Evolutionary conservation across 345 rosid species (phyloP).

Genomic region (Arabis hirsuta): DNA sequence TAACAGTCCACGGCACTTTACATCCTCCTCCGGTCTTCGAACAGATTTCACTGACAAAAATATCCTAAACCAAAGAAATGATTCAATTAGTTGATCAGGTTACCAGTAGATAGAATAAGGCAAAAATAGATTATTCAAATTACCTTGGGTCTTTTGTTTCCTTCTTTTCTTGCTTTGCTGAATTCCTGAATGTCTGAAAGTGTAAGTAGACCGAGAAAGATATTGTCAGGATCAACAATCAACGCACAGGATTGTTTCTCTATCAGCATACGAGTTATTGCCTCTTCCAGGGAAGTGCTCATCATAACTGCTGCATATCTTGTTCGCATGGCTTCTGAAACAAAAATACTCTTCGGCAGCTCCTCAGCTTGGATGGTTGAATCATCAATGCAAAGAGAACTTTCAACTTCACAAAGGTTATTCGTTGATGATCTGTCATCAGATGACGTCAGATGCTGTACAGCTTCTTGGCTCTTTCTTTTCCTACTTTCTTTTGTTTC

Average conservation of each 20-base stretch:
- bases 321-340: conserved; percentile 92
- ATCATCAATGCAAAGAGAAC: conserved; percentile 79
- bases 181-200: conserved; percentile 68
- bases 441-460: conserved; percentile 45
- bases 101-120: conserved; percentile 1
- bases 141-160: conserved; percentile 60
- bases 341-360: conserved; percentile 54
- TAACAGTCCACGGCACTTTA: conserved; percentile 64
- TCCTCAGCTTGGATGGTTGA: conserved; percentile 48
- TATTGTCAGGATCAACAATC: conserved; percentile 68
- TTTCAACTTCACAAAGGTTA: conserved; percentile 84
- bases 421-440: conserved; percentile 44
- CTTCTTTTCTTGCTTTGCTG: conserved; percentile 51
- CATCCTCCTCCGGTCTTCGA: conserved; percentile 54
- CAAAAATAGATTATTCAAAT: conserved; percentile 3
- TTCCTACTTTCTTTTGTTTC: conserved; percentile 46
- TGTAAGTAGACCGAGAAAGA: conserved; percentile 67
- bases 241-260: conserved; percentile 92
- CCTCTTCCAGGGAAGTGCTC: conserved; percentile 74
- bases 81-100: conserved; percentile 11
- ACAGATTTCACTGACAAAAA: conserved; percentile 68
- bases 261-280: conserved; percentile 73
- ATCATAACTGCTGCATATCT: conserved; percentile 68
- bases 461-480: conserved; percentile 41
- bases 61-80: conserved; percentile 52